These are phyloP conservation scores for Globisporangium canariense DNA, from an alignment of 352 stramenopile species.

Conservation along the genomic window DNA sequence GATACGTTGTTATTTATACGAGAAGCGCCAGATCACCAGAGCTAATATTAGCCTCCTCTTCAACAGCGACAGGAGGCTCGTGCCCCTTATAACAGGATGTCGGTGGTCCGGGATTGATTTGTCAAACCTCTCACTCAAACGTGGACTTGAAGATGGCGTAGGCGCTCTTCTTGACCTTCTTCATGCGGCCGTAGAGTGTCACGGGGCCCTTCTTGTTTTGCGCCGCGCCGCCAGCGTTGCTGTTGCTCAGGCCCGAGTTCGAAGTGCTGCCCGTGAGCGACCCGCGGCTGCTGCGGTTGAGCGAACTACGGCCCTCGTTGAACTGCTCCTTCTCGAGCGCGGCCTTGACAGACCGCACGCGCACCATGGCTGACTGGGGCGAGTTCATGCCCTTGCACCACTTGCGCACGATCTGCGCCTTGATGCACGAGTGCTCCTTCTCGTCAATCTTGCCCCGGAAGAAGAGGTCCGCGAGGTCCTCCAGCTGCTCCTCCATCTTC, in stretches of 20 bases:
- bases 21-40: not conserved
- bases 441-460: slow-evolving; percentile 78
- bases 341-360: slow-evolving; percentile 62
- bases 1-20: not conserved
- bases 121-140: slow-evolving; percentile 51
- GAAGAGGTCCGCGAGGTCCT: slow-evolving; percentile 69
- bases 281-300: slow-evolving; percentile 21
- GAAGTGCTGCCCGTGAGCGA: slow-evolving; percentile 25
- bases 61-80: not conserved
- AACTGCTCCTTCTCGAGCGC: slow-evolving; percentile 27
- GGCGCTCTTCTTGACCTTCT: slow-evolving; percentile 76
- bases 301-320: slow-evolving; percentile 13
- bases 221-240: slow-evolving; percentile 13
- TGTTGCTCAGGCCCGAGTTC: slow-evolving; percentile 18
- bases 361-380: slow-evolving; percentile 71
- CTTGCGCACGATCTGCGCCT: slow-evolving; percentile 76
- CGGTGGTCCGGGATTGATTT: not conserved
- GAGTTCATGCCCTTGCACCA: slow-evolving; percentile 82
- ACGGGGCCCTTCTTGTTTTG: slow-evolving; percentile 26
- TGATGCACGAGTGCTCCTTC: slow-evolving; percentile 83
- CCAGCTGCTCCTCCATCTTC: slow-evolving; percentile 82
- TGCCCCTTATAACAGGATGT: not conserved
- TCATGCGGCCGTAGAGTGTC: slow-evolving; percentile 80
- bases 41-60: slow-evolving; percentile 1
- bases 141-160: slow-evolving; percentile 82